These are phyloP conservation scores for Diatrype stigma DNA, from an alignment of 2,329 filamentous ascomycete species.

Conservation along the genomic window DNA sequence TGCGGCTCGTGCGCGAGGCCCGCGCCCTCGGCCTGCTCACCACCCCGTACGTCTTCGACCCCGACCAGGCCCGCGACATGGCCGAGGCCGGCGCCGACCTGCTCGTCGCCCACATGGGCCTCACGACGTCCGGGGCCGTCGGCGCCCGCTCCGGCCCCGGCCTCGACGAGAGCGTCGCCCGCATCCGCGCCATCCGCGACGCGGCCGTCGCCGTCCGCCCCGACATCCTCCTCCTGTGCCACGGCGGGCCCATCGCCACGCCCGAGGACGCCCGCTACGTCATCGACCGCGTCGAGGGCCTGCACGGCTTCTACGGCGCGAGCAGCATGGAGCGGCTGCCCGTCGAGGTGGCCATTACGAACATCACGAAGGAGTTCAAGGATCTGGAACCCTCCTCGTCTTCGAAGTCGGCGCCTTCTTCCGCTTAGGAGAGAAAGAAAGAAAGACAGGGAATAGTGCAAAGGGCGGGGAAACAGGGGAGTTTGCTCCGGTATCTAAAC, in stretches of 20 bases:
- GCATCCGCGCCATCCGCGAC: conserved; percentile 62
- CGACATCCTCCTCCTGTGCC: conserved; percentile 64
- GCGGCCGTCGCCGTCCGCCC: conserved; percentile 50
- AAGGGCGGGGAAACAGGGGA: no score
- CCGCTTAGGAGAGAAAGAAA: no score
- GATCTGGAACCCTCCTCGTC: not conserved
- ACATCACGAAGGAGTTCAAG: conserved; percentile 34
- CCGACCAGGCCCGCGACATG: conserved; percentile 60
- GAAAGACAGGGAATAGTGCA: no score
- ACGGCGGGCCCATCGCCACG: conserved; percentile 64
- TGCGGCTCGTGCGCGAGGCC: conserved; percentile 61
- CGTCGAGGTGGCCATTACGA: conserved; percentile 60
- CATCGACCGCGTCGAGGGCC: conserved; percentile 52
- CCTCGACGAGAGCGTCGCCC: conserved; percentile 58
- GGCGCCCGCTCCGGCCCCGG: conserved; percentile 58
- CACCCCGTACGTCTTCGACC: conserved; percentile 66
- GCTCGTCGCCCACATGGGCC: conserved; percentile 64
- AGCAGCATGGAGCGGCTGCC: conserved; percentile 67
- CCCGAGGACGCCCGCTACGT: conserved; percentile 62
- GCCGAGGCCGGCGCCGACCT: conserved; percentile 61
- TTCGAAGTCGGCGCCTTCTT: no score
- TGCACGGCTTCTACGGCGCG: conserved; percentile 71
- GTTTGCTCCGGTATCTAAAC: no score
- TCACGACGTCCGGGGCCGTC: conserved; percentile 62
- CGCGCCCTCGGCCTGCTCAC: conserved; percentile 58